Base-by-base conservation (phyloP, 1,139 yeast species). In the Torulaspora globosa region DNA sequence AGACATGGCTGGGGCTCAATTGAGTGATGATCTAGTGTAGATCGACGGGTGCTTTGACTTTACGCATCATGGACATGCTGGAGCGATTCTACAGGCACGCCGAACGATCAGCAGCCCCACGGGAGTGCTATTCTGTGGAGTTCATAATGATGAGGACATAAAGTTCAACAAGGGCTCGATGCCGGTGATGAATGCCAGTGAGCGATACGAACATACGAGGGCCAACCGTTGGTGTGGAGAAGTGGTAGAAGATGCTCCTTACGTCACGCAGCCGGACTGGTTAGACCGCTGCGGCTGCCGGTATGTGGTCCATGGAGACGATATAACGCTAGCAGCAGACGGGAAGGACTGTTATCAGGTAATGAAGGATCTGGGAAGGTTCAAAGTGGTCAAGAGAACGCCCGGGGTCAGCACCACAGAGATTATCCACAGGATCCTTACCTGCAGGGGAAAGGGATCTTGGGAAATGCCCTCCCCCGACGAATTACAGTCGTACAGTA, bases 31-130 rank as follows among this genome's bases (percentile, higher is more conserved):
- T 31, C 54, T 73, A 36, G 82, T 89, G 52, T 92, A 97, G 98
- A 80, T 92, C 34, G 98, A 92, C 64, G 98, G 98, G 0, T 92
- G 98, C 62, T 92, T 92, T 69, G 98, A 92, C 65, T 92, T 92
- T 70, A 88, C 95, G 32, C 98, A 92, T 64, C 97, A 92, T 60
- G 98, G 92, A 31, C 98, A 92, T 59, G 95, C 97, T 1, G 97
- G 97, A 16, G 98, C 97, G 21, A 81, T 92, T 78, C 70, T 87
- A 47, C 98, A 92, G 64, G 97, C 98, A 1, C 78, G 63, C 23
- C 54, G 59, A 33, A 59, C 64, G n/a, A 56, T 59, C 21, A 41
- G 50, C 18, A 23, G 24, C 5, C 44, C 49, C 12, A 32, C 39
- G 6, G 82, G 64, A 70, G 80, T 37, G 92, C 94, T 34, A 72